phyloP scores from a whole-genome alignment of 1,284 basidiomycete genomes.

The Leccinum fuscescens region DNA sequence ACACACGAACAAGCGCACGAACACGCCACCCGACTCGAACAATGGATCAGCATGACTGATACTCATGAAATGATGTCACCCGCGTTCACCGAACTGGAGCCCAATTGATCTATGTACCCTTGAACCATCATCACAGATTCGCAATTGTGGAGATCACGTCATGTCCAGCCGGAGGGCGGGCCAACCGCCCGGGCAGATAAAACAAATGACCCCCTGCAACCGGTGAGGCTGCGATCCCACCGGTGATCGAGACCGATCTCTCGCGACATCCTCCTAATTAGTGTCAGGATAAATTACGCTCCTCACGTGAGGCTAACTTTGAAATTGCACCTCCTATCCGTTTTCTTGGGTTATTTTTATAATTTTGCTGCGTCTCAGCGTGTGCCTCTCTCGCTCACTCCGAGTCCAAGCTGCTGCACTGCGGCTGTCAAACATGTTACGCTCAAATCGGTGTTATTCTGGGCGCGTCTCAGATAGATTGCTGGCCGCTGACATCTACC shows the following conservation, averaged over 20 bases:
- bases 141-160: too few species aligned
- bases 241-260: not conserved
- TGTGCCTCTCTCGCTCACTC: too few species aligned
- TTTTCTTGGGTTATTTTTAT: not conserved
- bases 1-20: not conserved
- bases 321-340: not conserved
- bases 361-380: not conserved
- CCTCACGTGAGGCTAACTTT: not conserved
- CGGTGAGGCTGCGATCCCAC: not conserved
- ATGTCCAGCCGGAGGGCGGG: not conserved
- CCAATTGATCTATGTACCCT: not conserved
- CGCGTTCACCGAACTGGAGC: not conserved
- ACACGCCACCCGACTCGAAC: not conserved
- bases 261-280: not conserved
- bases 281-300: not conserved
- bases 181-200: not conserved
- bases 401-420: not conserved
- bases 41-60: not conserved
- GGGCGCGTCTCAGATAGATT: slow-evolving; percentile 1
- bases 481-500: not conserved
- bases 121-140: too few species aligned
- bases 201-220: not conserved
- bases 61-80: not conserved
- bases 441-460: not conserved
- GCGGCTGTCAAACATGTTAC: not conserved